Percentiles rank a stretch among this genome's conserved stretches.
phyloP scores from a whole-genome alignment of 306 rosid species.

The Glycine tomentella region DNA sequence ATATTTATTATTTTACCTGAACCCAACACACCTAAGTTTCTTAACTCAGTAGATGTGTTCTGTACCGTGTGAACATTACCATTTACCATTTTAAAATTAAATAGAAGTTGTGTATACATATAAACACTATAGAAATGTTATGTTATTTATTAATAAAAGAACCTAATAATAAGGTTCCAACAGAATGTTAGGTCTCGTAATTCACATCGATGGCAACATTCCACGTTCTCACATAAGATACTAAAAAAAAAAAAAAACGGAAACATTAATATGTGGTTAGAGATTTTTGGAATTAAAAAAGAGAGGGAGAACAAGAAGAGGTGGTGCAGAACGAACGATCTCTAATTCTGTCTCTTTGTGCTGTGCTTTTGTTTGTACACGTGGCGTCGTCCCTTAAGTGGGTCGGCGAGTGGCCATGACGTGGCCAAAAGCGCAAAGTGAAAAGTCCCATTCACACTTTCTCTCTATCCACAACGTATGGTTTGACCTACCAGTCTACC shows the following conservation, averaged over 20 bases:
- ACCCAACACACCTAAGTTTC: no score
- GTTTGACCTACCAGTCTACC: no score
- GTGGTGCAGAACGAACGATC: conserved; percentile 27
- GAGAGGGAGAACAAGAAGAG: not conserved
- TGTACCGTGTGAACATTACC: no score
- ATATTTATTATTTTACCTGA: no score
- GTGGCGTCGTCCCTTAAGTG: not conserved
- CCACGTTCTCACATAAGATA: not conserved
- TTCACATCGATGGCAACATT: not conserved
- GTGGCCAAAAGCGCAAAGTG: conserved; percentile 48
- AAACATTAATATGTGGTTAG: conserved; percentile 30
- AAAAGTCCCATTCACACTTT: no score
- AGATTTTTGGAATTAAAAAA: not conserved
- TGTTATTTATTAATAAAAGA: not conserved
- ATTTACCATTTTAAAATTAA: no score
- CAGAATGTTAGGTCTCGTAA: conserved; percentile 16
- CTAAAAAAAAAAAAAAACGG: not conserved
- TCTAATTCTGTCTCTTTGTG: no score
- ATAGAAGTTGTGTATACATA: no score
- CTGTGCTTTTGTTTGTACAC: conserved; percentile 10
- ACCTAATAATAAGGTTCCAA: no score
- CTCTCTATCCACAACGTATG: not conserved
- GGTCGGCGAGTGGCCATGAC: conserved; percentile 55
- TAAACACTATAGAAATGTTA: no score
- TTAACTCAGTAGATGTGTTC: no score